Evolutionary conservation across 192 early-diverging fungal genomes (phyloP).

Genomic region (Podila epigama): DNA sequence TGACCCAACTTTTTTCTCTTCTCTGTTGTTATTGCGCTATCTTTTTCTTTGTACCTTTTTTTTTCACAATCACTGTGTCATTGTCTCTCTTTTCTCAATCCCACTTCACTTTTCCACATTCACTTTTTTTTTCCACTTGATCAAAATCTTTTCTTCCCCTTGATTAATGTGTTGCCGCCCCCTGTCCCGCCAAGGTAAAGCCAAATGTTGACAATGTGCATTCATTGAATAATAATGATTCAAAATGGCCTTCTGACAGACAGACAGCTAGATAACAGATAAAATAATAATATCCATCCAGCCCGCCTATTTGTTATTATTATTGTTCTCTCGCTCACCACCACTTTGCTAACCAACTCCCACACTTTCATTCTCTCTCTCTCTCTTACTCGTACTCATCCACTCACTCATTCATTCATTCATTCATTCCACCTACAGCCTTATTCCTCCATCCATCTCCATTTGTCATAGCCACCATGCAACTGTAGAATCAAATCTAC

Average conservation of each 20-base stretch:
- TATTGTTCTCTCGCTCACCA: neutral
- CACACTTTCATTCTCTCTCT: neutral
- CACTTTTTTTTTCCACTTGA: constrained; percentile 9
- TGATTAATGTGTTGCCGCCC: too few relatives aligned
- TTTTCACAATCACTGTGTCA: neutral
- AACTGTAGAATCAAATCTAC: too few relatives aligned
- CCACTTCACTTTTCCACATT: neutral
- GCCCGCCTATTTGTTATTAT: too few relatives aligned
- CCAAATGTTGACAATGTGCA: too few relatives aligned
- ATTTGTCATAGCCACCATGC: too few relatives aligned
- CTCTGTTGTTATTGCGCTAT: neutral
- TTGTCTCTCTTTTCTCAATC: neutral
- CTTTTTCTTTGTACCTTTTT: neutral
- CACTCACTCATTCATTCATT: neutral
- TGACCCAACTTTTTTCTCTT: neutral
- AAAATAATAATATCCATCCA: too few relatives aligned
- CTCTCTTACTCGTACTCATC: constrained; percentile 1
- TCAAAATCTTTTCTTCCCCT: too few relatives aligned
- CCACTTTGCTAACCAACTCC: neutral
- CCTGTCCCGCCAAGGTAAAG: too few relatives aligned
- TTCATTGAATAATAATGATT: too few relatives aligned
- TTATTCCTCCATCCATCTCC: neutral
- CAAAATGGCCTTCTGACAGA: too few relatives aligned
- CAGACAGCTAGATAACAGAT: too few relatives aligned
- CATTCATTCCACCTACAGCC: neutral